A percentile compares a stretch with the other conserved stretches of the same genome.
These are phyloP conservation scores for Claviceps humidiphila DNA, from an alignment of 2,329 filamentous ascomycete species.

Conservation along the genomic window DNA sequence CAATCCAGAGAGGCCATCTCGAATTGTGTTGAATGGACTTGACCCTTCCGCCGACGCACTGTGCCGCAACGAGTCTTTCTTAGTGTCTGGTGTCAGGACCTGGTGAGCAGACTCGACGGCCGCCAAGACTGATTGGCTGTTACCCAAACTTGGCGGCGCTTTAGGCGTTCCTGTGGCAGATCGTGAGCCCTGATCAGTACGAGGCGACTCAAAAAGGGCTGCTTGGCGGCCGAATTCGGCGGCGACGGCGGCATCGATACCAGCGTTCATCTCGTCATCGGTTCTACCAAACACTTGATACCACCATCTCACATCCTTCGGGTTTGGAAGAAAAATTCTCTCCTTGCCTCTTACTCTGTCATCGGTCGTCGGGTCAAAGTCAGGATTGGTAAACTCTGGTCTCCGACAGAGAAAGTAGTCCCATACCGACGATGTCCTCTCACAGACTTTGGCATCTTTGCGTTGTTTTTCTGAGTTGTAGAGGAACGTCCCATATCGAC, in stretches of 20 bases:
- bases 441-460: slow-evolving; percentile 50
- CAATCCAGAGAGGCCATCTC: slow-evolving; percentile 34
- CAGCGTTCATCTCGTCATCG: slow-evolving; percentile 85
- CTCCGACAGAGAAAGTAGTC: slow-evolving; percentile 80
- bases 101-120: slow-evolving; percentile 46
- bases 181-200: slow-evolving; percentile 12
- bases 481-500: slow-evolving; percentile 92
- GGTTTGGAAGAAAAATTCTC: slow-evolving; percentile 66
- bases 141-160: slow-evolving; percentile 23
- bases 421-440: slow-evolving; percentile 81
- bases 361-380: slow-evolving; percentile 63
- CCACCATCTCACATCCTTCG: slow-evolving; percentile 86
- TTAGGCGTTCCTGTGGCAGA: slow-evolving; percentile 20
- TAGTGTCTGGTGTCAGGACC: slow-evolving; percentile 29
- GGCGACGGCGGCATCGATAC: slow-evolving; percentile 39
- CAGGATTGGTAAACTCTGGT: slow-evolving; percentile 68
- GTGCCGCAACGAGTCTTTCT: slow-evolving; percentile 25
- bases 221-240: slow-evolving; percentile 30
- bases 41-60: slow-evolving; percentile 32
- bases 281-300: slow-evolving; percentile 71
- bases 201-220: slow-evolving; percentile 19
- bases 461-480: slow-evolving; percentile 92
- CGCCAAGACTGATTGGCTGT: slow-evolving; percentile 40
- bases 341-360: slow-evolving; percentile 71
- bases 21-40: slow-evolving; percentile 31